Conservation (phyloP, 129 eudicot genomes). For the Flaveria robusta region DNA sequence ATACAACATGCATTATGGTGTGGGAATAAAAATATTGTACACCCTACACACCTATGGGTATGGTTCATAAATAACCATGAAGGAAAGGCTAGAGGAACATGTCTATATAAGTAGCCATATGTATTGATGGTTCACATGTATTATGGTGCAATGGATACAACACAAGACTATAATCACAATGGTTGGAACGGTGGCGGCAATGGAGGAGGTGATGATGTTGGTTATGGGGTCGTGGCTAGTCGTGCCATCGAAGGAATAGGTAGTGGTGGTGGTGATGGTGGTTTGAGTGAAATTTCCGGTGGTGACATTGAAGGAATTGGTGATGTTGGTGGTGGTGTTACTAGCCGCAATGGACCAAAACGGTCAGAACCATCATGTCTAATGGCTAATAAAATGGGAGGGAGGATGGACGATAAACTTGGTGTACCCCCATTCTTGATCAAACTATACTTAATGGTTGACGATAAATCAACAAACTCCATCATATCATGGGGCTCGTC, state of each 20-base stretch:
- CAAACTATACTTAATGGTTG: slow-evolving; percentile 31
- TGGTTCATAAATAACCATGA: background rate
- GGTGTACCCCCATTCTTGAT: slow-evolving; percentile 25
- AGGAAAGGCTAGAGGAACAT: background rate
- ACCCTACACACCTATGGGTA: background rate
- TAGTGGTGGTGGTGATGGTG: background rate
- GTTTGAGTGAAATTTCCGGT: background rate
- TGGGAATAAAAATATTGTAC: slow-evolving; percentile 27
- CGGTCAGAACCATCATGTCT: background rate
- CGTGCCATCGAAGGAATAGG: background rate
- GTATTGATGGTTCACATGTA: slow-evolving; percentile 3
- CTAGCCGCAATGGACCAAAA: background rate
- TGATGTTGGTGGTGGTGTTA: background rate
- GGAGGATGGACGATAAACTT: background rate
- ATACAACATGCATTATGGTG: background rate
- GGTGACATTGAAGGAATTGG: background rate
- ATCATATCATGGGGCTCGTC: slow-evolving; percentile 31
- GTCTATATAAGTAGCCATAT: background rate
- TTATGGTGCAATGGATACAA: slow-evolving; percentile 11
- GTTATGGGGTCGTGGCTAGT: background rate
- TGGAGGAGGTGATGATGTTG: background rate
- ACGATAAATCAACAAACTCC: slow-evolving; percentile 25
- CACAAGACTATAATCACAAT: background rate
- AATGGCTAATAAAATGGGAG: background rate
- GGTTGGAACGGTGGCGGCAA: background rate